phyloP scores from a whole-genome alignment of 257 asterid species.

The Cynanchum wilfordii region DNA sequence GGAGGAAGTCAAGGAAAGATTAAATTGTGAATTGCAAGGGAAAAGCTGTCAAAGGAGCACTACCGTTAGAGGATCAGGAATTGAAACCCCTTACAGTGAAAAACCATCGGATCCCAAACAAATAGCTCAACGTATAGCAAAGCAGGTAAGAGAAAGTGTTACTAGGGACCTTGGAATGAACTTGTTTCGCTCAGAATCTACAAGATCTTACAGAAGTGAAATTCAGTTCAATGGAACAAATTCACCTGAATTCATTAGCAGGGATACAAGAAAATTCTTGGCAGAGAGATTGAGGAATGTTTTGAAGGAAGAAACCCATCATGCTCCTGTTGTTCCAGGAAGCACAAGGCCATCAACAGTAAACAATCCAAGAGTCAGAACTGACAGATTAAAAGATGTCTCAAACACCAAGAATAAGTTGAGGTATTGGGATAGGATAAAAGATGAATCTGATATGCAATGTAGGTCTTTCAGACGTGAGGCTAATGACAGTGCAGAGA shows the following conservation, averaged over 20 bases:
- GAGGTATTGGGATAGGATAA: slow-evolving; percentile 27
- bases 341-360: slow-evolving; percentile 41
- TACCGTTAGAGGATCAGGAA: slow-evolving; percentile 77
- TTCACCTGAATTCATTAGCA: slow-evolving; percentile 67
- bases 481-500: slow-evolving; percentile 37
- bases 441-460: slow-evolving; percentile 40
- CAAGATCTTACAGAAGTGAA: slow-evolving; percentile 72
- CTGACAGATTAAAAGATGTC: slow-evolving; percentile 31
- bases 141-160: slow-evolving; percentile 71
- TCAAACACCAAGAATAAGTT: slow-evolving; percentile 24
- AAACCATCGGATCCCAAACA: slow-evolving; percentile 69
- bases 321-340: slow-evolving; percentile 36
- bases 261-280: slow-evolving; percentile 67
- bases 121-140: slow-evolving; percentile 73
- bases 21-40: slow-evolving; percentile 77
- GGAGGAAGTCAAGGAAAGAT: slow-evolving; percentile 86
- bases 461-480: slow-evolving; percentile 59
- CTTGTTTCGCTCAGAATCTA: slow-evolving; percentile 76
- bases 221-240: slow-evolving; percentile 42
- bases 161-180: slow-evolving; percentile 53
- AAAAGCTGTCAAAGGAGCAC: slow-evolving; percentile 46
- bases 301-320: slow-evolving; percentile 52
- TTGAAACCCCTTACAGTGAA: slow-evolving; percentile 84
- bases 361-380: slow-evolving; percentile 27
- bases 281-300: slow-evolving; percentile 73